Percentiles rank a stretch among this genome's conserved stretches.
phyloP scores from a whole-genome alignment of 2,329 filamentous ascomycete species.

The Fusarium anthophilum region DNA sequence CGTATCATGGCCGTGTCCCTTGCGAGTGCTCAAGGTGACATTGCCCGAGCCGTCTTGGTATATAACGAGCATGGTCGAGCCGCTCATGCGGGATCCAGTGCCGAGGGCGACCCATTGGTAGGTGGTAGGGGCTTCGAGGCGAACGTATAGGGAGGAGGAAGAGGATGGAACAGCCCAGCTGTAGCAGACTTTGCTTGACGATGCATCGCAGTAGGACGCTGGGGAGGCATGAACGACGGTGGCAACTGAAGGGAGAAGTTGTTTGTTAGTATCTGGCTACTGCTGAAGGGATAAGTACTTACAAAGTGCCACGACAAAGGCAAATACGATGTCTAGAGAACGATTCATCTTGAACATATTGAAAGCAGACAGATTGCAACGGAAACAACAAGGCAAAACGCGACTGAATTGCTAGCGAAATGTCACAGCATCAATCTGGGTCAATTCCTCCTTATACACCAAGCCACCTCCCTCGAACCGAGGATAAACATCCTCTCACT shows the following conservation, averaged over 20 bases:
- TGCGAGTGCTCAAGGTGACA: not conserved
- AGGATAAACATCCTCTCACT: not conserved
- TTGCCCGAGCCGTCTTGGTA: slow-evolving; percentile 1
- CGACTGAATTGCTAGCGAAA: not conserved
- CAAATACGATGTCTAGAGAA: not conserved
- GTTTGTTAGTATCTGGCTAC: fast-evolving
- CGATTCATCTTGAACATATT: not conserved
- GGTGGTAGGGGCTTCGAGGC: not conserved
- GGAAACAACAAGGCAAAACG: not conserved
- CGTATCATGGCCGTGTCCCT: not conserved
- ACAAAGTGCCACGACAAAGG: not conserved
- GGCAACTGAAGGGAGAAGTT: not conserved
- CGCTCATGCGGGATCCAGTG: not conserved
- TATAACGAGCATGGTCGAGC: not conserved
- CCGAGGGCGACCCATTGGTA: slow-evolving; percentile 7
- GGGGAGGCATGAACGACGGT: not conserved
- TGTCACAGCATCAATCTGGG: not conserved
- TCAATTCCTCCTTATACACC: not conserved
- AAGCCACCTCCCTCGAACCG: too few relatives aligned
- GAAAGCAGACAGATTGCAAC: fast-evolving
- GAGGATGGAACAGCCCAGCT: not conserved
- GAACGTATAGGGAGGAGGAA: not conserved
- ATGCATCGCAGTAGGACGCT: not conserved
- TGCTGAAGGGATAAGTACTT: fast-evolving
- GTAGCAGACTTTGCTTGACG: not conserved